These are phyloP conservation scores for Aspergillus calidoustus DNA, from an alignment of 2,329 filamentous ascomycete genomes.

Conservation along the genomic window DNA sequence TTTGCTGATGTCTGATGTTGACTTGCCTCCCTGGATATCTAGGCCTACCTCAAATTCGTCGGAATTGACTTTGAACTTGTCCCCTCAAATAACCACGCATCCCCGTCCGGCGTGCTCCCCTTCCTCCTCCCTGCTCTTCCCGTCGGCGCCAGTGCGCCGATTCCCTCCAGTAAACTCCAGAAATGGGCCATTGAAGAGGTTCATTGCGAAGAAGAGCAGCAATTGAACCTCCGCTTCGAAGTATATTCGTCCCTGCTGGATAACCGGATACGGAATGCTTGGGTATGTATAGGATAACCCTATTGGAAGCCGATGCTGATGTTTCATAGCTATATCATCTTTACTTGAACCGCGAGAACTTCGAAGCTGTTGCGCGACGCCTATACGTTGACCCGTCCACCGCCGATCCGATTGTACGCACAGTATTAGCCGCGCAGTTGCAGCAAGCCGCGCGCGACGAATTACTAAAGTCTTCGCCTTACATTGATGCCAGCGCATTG, in stretches of 20 bases:
- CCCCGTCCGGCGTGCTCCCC: slow-evolving; percentile 83
- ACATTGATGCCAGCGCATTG: slow-evolving; percentile 61
- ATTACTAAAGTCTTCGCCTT: slow-evolving; percentile 64
- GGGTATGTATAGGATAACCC: slow-evolving; percentile 59
- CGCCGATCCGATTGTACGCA: slow-evolving; percentile 64
- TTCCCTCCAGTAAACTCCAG: slow-evolving; percentile 69
- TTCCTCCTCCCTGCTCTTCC: slow-evolving; percentile 71
- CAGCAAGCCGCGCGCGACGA: slow-evolving; percentile 74
- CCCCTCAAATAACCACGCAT: slow-evolving; percentile 89
- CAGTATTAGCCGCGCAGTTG: slow-evolving; percentile 68
- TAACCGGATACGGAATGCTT: slow-evolving; percentile 78
- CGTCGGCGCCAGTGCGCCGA: slow-evolving; percentile 47
- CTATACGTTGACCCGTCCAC: slow-evolving; percentile 73
- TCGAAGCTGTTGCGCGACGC: slow-evolving; percentile 64
- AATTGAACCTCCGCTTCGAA: slow-evolving; percentile 64
- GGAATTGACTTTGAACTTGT: slow-evolving; percentile 68
- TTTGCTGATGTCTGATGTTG: background rate
- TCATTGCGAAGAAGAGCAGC: slow-evolving; percentile 52
- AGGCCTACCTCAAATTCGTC: slow-evolving; percentile 84
- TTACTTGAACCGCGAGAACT: slow-evolving; percentile 75
- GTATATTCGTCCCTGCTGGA: slow-evolving; percentile 81
- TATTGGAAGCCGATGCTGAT: slow-evolving; percentile 4
- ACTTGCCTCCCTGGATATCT: background rate
- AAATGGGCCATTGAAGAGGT: slow-evolving; percentile 67
- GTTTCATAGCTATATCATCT: slow-evolving; percentile 70